Conservation (phyloP, 2,329 filamentous ascomycete species). For the Hypoxylon sp. region DNA sequence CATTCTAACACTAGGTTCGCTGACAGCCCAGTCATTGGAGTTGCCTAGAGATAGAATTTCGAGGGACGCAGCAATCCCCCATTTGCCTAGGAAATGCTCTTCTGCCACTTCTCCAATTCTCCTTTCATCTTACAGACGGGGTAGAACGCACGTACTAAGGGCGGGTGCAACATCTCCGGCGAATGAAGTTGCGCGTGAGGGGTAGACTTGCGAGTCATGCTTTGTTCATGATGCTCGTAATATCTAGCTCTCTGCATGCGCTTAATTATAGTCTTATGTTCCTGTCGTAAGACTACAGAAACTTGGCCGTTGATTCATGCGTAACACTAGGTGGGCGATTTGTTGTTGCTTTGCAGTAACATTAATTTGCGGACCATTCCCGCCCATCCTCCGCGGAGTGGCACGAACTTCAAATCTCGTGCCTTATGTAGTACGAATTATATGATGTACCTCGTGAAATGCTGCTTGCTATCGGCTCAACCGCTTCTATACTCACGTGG, state of each 20-base stretch:
- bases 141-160: background rate
- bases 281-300: slow-evolving; percentile 20
- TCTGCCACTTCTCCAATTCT: background rate
- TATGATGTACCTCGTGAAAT: background rate
- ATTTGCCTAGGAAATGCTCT: background rate
- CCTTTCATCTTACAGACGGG: slow-evolving; percentile 6
- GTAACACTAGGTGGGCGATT: background rate
- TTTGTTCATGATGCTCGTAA: slow-evolving; percentile 21
- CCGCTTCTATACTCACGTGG: background rate
- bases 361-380: background rate
- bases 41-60: background rate
- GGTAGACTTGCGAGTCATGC: slow-evolving; percentile 26
- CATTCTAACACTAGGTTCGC: background rate
- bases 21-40: background rate
- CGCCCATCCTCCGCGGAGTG: background rate
- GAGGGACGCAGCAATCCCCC: background rate
- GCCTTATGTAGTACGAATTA: background rate
- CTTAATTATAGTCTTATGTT: slow-evolving; percentile 12
- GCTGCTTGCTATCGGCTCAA: background rate
- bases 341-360: background rate
- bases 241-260: slow-evolving; percentile 7
- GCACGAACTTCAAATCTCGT: background rate
- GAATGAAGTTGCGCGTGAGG: slow-evolving; percentile 14
- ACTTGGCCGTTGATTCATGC: slow-evolving; percentile 8
- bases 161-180: background rate